Percentiles rank a stretch among this genome's conserved stretches.
phyloP scores from a whole-genome alignment of 2,329 filamentous ascomycete genomes.

The Drechslerella coelobrocha region DNA sequence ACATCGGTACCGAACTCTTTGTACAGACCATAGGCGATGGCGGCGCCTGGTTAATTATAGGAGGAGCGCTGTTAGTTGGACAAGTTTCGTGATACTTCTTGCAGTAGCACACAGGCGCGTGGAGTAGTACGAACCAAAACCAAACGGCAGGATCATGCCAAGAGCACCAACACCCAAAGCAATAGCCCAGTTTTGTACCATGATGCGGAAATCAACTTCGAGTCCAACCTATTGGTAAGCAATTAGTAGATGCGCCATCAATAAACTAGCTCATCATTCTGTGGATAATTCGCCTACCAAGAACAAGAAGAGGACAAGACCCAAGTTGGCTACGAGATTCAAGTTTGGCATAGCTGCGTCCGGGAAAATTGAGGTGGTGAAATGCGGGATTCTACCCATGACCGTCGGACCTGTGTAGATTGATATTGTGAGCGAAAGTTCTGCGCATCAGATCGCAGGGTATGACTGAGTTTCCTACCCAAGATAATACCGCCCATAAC shows the following conservation, averaged over 20 bases:
- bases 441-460: background rate
- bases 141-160: slow-evolving; percentile 84
- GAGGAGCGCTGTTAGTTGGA: background rate
- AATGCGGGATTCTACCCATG: slow-evolving; percentile 83
- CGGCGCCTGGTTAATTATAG: slow-evolving; percentile 57
- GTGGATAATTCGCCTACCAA: slow-evolving; percentile 61
- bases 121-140: slow-evolving; percentile 67
- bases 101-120: background rate
- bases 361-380: slow-evolving; percentile 78
- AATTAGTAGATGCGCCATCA: background rate
- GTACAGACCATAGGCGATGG: slow-evolving; percentile 81
- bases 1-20: slow-evolving; percentile 70
- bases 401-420: slow-evolving; percentile 70
- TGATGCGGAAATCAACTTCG: slow-evolving; percentile 80
- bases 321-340: slow-evolving; percentile 79
- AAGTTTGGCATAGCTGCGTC: slow-evolving; percentile 75
- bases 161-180: slow-evolving; percentile 78
- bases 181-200: slow-evolving; percentile 79
- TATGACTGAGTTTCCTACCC: slow-evolving; percentile 57
- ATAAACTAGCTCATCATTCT: background rate
- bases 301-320: slow-evolving; percentile 84
- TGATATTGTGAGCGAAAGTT: background rate
- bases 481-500: slow-evolving; percentile 84
- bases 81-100: background rate
- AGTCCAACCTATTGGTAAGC: slow-evolving; percentile 66